Evolutionary conservation across 2,329 filamentous ascomycete species (phyloP).

Genomic region (Fusarium sp.): DNA sequence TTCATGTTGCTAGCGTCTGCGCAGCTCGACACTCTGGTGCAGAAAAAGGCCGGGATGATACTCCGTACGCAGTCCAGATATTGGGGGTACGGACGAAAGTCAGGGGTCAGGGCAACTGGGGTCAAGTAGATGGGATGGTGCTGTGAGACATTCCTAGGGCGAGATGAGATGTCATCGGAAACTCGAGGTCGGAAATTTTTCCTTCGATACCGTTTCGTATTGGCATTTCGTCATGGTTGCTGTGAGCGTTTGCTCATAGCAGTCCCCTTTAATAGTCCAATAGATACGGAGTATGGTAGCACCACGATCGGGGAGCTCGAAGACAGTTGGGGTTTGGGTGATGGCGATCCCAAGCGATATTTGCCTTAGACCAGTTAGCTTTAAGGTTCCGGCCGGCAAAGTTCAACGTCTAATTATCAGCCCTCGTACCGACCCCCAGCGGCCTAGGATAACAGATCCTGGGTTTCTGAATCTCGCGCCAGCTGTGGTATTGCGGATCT

Average conservation of each 20-base stretch:
- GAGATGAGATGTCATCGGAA: conserved; percentile 35
- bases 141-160: conserved; percentile 45
- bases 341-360: conserved; percentile 31
- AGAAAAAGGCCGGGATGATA: conserved; percentile 5
- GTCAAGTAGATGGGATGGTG: conserved; percentile 11
- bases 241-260: conserved; percentile 16
- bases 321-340: conserved; percentile 23
- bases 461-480: conserved; percentile 7
- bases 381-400: conserved; percentile 43
- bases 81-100: conserved; percentile 35
- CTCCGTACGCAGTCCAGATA: conserved; percentile 14
- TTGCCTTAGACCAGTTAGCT: conserved; percentile 28
- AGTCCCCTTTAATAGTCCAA: conserved; percentile 22
- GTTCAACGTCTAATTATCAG: conserved; percentile 33
- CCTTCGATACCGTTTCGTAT: conserved; percentile 16
- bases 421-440: conserved; percentile 15
- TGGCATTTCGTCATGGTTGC: conserved; percentile 26
- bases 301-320: conserved; percentile 11
- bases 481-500: conserved; percentile 20
- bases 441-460: neutral
- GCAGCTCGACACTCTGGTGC: neutral
- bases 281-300: conserved; percentile 5
- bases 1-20: conserved; percentile 1
- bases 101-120: conserved; percentile 31
- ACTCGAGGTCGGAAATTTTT: conserved; percentile 19